phyloP scores from a whole-genome alignment of 495 filamentous ascomycete genomes.

The Aspergillus wentii region DNA sequence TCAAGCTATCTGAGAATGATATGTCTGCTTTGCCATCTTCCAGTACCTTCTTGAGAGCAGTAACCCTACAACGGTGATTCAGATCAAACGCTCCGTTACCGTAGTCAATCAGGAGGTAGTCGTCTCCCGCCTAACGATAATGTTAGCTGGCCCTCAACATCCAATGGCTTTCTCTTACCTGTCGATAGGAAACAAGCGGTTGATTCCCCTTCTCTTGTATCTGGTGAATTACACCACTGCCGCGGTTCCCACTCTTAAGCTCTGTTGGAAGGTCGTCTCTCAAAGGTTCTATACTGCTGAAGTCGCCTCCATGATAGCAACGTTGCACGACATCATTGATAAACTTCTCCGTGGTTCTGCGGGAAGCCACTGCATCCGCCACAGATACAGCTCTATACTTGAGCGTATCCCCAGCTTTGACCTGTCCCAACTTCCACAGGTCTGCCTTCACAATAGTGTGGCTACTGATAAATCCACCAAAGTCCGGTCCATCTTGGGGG shows the following conservation, averaged over 20 bases:
- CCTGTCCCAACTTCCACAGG: slow-evolving; percentile 55
- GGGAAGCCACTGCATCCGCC: slow-evolving; percentile 36
- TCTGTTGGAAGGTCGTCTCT: slow-evolving; percentile 3
- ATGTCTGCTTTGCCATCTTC: slow-evolving; percentile 21
- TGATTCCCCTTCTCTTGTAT: slow-evolving; percentile 32
- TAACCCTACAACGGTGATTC: slow-evolving; percentile 47
- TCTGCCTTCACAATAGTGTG: slow-evolving; percentile 51
- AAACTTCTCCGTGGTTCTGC: slow-evolving; percentile 29
- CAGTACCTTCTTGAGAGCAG: slow-evolving; percentile 39
- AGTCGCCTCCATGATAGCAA: slow-evolving; percentile 7
- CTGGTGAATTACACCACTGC: slow-evolving; percentile 33
- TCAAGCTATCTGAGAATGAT: slow-evolving; percentile 31
- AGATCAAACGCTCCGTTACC: slow-evolving; percentile 44
- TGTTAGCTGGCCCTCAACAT: not conserved
- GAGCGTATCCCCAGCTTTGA: slow-evolving; percentile 54
- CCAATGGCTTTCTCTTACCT: slow-evolving; percentile 18
- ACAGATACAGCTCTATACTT: slow-evolving; percentile 40
- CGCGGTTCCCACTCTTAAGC: slow-evolving; percentile 9
- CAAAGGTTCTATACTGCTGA: slow-evolving; percentile 9
- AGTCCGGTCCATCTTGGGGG: slow-evolving; percentile 51
- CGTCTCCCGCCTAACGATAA: slow-evolving; percentile 44
- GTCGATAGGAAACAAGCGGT: slow-evolving; percentile 43
- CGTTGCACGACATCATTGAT: slow-evolving; percentile 23
- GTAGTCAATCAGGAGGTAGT: slow-evolving; percentile 50
- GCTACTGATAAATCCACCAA: slow-evolving; percentile 54